phyloP scores from a whole-genome alignment of 1,139 yeast genomes.

The Yamadazyma membranifaciens region DNA sequence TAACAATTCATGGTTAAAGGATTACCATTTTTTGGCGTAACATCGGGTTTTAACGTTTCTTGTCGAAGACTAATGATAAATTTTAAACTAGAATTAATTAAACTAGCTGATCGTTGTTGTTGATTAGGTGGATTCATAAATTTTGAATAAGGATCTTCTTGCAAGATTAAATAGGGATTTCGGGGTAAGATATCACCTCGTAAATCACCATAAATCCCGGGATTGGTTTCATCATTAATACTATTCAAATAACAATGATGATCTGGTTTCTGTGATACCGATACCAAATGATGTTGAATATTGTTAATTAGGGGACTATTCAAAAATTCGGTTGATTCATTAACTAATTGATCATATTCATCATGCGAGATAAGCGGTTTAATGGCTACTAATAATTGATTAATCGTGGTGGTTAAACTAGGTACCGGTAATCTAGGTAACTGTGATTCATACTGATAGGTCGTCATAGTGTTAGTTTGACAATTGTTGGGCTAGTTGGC shows the following conservation, averaged over 20 bases:
- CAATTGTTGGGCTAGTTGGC: background rate
- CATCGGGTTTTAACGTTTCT: constrained; percentile 55
- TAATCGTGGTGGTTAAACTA: constrained; percentile 39
- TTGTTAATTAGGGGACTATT: constrained; percentile 37
- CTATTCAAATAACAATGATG: constrained; percentile 56
- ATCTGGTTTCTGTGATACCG: constrained; percentile 38
- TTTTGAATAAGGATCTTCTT: constrained; percentile 64
- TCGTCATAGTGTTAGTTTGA: constrained; percentile 1
- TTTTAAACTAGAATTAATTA: constrained; percentile 63
- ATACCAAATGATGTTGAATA: constrained; percentile 53
- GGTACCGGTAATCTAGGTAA: constrained; percentile 60
- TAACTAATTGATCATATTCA: constrained; percentile 38
- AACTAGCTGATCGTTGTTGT: constrained; percentile 62
- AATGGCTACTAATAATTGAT: constrained; percentile 46
- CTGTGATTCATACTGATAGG: constrained; percentile 21
- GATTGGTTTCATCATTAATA: constrained; percentile 57
- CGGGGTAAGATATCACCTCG: constrained; percentile 69
- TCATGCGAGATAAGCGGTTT: constrained; percentile 48
- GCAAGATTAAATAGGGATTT: constrained; percentile 70
- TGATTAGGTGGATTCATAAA: constrained; percentile 63
- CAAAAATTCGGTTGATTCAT: constrained; percentile 46
- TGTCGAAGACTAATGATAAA: constrained; percentile 59
- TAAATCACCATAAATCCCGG: constrained; percentile 65
- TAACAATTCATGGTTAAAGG: constrained; percentile 70
- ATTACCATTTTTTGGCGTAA: constrained; percentile 46